phyloP scores from a whole-genome alignment of 139 green algal genomes.

The Pleodorina starrii region DNA sequence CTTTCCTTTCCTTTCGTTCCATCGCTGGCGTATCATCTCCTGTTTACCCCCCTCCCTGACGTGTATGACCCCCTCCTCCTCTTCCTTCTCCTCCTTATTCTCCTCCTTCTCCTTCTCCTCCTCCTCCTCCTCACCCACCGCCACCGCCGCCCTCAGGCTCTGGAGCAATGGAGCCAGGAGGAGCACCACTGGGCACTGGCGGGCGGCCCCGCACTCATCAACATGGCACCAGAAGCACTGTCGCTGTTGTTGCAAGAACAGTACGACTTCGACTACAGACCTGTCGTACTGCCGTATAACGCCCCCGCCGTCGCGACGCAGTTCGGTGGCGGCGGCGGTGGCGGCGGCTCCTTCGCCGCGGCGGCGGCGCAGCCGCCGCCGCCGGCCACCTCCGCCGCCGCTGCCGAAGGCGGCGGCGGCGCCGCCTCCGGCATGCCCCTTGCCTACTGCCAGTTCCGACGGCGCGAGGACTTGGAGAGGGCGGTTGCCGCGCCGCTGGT shows the following conservation, averaged over 20 bases:
- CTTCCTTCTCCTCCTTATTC: too few species aligned
- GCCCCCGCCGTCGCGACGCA: background rate
- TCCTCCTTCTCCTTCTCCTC: too few species aligned
- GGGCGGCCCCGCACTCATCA: background rate
- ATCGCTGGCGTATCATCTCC: too few species aligned
- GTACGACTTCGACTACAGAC: background rate
- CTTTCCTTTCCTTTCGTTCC: too few species aligned
- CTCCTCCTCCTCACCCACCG: too few species aligned
- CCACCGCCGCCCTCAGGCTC: too few species aligned
- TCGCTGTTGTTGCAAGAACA: background rate
- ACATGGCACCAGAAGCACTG: background rate
- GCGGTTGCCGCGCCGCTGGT: background rate
- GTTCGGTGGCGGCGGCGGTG: background rate
- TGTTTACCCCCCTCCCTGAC: too few species aligned
- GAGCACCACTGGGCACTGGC: constrained; percentile 16
- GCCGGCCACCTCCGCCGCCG: background rate
- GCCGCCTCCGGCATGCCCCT: background rate
- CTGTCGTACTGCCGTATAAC: background rate
- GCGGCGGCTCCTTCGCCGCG: background rate
- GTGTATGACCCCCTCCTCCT: too few species aligned
- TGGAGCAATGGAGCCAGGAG: background rate
- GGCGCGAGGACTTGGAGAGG: background rate
- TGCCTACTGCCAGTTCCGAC: background rate
- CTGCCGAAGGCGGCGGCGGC: background rate
- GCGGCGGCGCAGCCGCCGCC: background rate